Evolutionary conservation across 1,284 basidiomycete genomes (phyloP), one percentile per base, ranked within the genome.

Genomic region (Amylostereum areolatum): DNA sequence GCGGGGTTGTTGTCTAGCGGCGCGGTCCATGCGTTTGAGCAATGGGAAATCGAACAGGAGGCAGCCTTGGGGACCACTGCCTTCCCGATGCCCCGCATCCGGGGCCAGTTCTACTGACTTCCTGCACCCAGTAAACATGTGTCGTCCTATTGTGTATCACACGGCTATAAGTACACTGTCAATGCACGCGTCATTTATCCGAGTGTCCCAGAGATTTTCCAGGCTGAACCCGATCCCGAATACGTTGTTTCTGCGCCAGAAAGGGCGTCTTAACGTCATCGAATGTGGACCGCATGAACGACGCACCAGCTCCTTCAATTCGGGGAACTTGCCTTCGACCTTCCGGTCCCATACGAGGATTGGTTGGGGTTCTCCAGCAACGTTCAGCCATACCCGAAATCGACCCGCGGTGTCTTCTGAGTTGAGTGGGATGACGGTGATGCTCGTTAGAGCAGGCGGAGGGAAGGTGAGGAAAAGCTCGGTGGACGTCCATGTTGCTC

Each of bases 401-500:
- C 91, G 75, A 25, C 92, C 92, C 33, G 83, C 86, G 5, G 92
- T 89, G 56, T 93, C 91, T 12, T 89, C 86, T 12, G 81, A 63
- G 59, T 83, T 89, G 47, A 83, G 72, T 11, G 93, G 92, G 29
- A 89, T 65, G 49, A 95, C 71, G 6, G 83, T 78, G 47, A 93
- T 81, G 33, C 78, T 72, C 34, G 71, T 73, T 40, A 96, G 65
- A 1, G 68, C 62, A 0, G 90, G 89, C 18, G 87, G 78, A 2
- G 91, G 85, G 65, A 96, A 96, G 1, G 92, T 95, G 44, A 96
- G 67, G 59, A 93, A 80, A 24, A 96, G 75, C 59, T 96, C 92
- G 0, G 92, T 96, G 52, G 90, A 87, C 3, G 83, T 78, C 92
- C 92, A 96, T 10, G 80, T 81, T 34, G 92, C 92, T 60, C 92